Percentiles rank a stretch among this genome's conserved stretches.
Evolutionary conservation across 148 eudicot genomes (phyloP).

Genomic region (Hydrangea macrophylla): DNA sequence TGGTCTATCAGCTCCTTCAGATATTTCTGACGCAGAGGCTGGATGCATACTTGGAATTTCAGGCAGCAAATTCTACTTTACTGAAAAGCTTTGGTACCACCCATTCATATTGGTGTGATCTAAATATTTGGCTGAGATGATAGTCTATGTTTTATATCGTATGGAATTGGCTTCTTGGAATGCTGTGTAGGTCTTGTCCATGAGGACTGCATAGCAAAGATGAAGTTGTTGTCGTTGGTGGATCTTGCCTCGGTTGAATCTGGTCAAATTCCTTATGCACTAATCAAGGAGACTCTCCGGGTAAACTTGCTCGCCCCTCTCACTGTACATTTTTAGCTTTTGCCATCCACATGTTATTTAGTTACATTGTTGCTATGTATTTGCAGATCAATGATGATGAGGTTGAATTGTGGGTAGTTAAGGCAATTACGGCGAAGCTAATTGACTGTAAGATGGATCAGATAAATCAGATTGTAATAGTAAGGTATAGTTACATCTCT

Average conservation of each 20-base stretch:
- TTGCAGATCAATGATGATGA: constrained; percentile 72
- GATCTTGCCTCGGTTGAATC: constrained; percentile 74
- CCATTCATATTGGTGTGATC: constrained; percentile 6
- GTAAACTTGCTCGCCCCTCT: constrained; percentile 32
- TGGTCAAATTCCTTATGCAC: constrained; percentile 69
- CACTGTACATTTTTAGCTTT: neutral
- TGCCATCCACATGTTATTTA: neutral
- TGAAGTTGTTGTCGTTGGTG: constrained; percentile 80
- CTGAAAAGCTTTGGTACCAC: constrained; percentile 69
- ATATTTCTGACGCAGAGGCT: constrained; percentile 78
- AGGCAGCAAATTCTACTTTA: constrained; percentile 56
- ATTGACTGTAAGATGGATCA: constrained; percentile 93
- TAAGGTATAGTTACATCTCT: constrained; percentile 44
- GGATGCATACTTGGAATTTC: constrained; percentile 68
- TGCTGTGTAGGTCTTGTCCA: constrained; percentile 74
- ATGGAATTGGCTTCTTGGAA: constrained; percentile 14
- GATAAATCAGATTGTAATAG: constrained; percentile 72
- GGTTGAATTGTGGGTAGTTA: constrained; percentile 90
- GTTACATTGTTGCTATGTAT: neutral
- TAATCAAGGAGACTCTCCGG: constrained; percentile 70
- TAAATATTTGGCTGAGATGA: neutral
- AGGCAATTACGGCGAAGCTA: constrained; percentile 80
- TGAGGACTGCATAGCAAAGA: constrained; percentile 85
- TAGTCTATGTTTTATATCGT: neutral
- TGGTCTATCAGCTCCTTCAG: constrained; percentile 69